phyloP scores from a whole-genome alignment of 768 basidiomycete species.

The Amanita thiersii region DNA sequence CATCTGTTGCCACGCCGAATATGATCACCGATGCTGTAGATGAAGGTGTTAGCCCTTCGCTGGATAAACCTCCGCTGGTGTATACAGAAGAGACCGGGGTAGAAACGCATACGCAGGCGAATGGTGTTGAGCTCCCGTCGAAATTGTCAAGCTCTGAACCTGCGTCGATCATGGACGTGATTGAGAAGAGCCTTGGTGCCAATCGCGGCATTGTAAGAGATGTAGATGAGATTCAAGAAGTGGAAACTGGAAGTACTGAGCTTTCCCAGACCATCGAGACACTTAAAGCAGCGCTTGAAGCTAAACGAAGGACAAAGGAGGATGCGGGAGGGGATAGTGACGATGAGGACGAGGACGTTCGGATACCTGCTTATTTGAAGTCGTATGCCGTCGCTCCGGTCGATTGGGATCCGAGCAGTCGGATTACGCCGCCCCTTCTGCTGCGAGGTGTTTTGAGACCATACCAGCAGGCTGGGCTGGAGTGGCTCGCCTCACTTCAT shows the following conservation, averaged over 20 bases:
- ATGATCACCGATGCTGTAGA: not conserved
- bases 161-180: not conserved
- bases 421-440: slow-evolving; percentile 59
- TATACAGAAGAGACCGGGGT: slow-evolving; percentile 2
- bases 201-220: not conserved
- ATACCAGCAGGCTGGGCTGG: slow-evolving; percentile 88
- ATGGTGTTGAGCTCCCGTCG: slow-evolving; percentile 1
- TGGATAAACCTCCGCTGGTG: not conserved
- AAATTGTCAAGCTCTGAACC: not conserved
- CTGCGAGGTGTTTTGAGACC: slow-evolving; percentile 85
- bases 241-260: not conserved
- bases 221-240: not conserved
- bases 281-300: slow-evolving; percentile 15
- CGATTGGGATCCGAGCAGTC: slow-evolving; percentile 52
- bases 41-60: not conserved
- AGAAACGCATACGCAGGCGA: slow-evolving; percentile 1
- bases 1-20: slow-evolving; percentile 8
- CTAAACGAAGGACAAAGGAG: slow-evolving; percentile 23
- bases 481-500: slow-evolving; percentile 91
- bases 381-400: slow-evolving; percentile 68
- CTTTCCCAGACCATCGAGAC: not conserved
- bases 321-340: slow-evolving; percentile 25
- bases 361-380: slow-evolving; percentile 49
- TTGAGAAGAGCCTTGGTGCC: not conserved
- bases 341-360: slow-evolving; percentile 21